Conservation (phyloP, 768 basidiomycete species). For the Ramaria sp. region DNA sequence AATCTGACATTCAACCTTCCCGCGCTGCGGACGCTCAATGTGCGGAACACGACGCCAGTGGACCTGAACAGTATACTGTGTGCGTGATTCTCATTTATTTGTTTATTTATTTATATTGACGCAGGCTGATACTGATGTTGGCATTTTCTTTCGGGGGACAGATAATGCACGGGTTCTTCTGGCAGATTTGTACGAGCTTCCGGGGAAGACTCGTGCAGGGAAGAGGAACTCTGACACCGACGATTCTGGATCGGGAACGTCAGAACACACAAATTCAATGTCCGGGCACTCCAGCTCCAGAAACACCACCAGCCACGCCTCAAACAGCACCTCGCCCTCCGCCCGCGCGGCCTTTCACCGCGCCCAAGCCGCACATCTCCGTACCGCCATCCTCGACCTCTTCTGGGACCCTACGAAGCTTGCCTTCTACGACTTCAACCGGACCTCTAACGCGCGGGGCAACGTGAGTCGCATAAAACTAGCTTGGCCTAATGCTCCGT, state of each 20-base stretch:
- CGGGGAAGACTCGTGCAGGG: neutral
- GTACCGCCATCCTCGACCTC: conserved; percentile 71
- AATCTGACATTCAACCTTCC: conserved; percentile 34
- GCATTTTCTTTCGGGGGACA: conserved; percentile 16
- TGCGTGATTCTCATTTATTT: conserved; percentile 25
- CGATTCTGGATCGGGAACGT: too few species aligned
- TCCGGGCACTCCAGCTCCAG: too few species aligned
- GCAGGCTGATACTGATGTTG: too few species aligned
- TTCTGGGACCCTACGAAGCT: conserved; percentile 74
- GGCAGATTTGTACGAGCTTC: conserved; percentile 41
- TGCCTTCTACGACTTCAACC: conserved; percentile 89
- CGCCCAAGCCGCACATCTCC: conserved; percentile 44
- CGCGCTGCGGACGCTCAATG: conserved; percentile 60
- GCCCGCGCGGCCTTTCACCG: conserved; percentile 34
- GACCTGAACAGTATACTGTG: conserved; percentile 83
- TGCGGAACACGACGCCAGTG: conserved; percentile 58
- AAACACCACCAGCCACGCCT: too few species aligned
- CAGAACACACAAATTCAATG: too few species aligned
- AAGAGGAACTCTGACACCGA: too few species aligned
- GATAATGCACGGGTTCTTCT: conserved; percentile 55
- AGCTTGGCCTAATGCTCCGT: too few species aligned
- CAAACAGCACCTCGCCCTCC: neutral
- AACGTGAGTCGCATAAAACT: conserved; percentile 22
- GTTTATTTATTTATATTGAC: neutral
- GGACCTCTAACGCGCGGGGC: conserved; percentile 55